A percentile compares a stretch with the other conserved stretches of the same genome.
Conservation (phyloP, 495 filamentous ascomycete genomes). For the Podospora pseudoanserina region DNA sequence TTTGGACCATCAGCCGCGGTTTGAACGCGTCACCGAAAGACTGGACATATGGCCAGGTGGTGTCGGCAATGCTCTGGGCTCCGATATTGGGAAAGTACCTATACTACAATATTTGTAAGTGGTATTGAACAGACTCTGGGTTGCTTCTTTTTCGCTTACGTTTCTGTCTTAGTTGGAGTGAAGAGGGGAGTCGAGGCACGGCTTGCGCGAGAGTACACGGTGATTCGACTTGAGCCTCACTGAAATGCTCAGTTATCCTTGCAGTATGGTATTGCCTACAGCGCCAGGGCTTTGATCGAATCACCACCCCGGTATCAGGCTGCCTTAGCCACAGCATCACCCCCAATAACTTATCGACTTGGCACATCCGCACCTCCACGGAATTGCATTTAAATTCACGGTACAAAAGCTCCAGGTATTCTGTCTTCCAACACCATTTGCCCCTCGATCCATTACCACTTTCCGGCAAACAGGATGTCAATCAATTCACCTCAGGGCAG, state of each 20-base stretch:
- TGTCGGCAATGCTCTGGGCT: not conserved
- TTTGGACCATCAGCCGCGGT: not conserved
- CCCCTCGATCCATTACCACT: no score
- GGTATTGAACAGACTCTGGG: not conserved
- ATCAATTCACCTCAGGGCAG: no score
- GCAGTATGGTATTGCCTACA: no score
- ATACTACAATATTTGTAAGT: slow-evolving; percentile 1
- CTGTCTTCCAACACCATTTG: no score
- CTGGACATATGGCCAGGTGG: not conserved
- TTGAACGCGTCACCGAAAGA: not conserved
- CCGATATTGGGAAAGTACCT: slow-evolving; percentile 1
- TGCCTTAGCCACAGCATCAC: no score
- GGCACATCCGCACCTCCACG: no score
- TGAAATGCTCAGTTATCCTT: not conserved
- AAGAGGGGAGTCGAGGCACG: not conserved
- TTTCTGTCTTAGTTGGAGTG: not conserved
- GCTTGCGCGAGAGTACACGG: not conserved
- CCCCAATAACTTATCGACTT: no score
- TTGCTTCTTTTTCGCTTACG: not conserved
- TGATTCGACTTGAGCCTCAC: not conserved
- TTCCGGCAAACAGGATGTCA: no score
- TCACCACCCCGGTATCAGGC: no score
- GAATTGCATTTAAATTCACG: no score
- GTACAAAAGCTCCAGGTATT: no score
- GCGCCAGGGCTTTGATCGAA: no score